Evolutionary conservation across 2,329 filamentous ascomycete genomes (phyloP), one percentile per base, ranked within the genome.

Genomic region (Gaeumannomyces tritici): DNA sequence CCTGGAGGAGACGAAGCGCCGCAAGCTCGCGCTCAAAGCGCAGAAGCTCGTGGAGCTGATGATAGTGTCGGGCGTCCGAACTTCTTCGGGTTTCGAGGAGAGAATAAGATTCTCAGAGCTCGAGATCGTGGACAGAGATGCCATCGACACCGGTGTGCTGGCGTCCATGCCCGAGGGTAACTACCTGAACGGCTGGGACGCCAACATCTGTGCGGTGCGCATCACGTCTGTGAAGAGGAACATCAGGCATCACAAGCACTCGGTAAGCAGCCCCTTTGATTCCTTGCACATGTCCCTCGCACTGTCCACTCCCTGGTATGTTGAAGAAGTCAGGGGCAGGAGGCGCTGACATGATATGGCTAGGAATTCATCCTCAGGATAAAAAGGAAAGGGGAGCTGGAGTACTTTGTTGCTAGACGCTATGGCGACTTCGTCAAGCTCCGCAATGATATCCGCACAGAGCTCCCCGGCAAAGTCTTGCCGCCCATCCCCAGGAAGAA

Each of bases 11-110:
- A 98, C 95, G 12, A 99, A 99, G 79, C 85, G 95, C 63, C 84
- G 88, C 67, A 99, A 99, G 75, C 78, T 99, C 66, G 93, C 95
- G 4, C 81, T 88, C 69, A 99, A 99, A 82, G 91, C 90, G 59
- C 89, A 95, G 74, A 99, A 99, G 78, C 79, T 99, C 63, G 91
- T 99, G 13, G 95, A 99, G 80, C 81, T 99, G 65, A 99, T 99
- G 95, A 97, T 99, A 92, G 95, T 99, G 11, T 98, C 93, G 9
- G 95, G 95, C 51, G 89, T 99, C 63, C 91, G 90, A 42, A 99
- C 95, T 1, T 92, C 95, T 4, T 97, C 93, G 5, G 95, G 95
- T 2, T 99, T 98, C 73, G 95, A 99, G 75, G 95, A 99, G 79
- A 86, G 95, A 63, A 97, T 99, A 71, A 86, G 92, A 60, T 99